phyloP scores from a whole-genome alignment of 2,329 filamentous ascomycete species.

The Verticillium klebahnii region DNA sequence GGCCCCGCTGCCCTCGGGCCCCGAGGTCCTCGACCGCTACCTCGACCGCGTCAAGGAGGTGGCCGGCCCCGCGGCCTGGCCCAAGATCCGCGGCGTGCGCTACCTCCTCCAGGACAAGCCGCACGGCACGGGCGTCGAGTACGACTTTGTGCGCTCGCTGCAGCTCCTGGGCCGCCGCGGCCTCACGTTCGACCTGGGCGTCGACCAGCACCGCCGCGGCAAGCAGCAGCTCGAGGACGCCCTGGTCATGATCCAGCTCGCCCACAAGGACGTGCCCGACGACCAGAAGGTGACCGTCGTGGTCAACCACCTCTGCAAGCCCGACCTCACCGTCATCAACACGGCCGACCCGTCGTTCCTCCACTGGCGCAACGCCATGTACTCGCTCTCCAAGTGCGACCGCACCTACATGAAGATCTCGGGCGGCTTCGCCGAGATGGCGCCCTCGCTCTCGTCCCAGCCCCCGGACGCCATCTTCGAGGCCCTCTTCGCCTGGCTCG shows the following conservation, averaged over 20 bases:
- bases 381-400: slow-evolving; percentile 58
- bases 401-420: slow-evolving; percentile 89
- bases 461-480: slow-evolving; percentile 55
- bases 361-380: slow-evolving; percentile 66
- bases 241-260: slow-evolving; percentile 63
- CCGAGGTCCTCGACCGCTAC: slow-evolving; percentile 58
- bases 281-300: slow-evolving; percentile 62
- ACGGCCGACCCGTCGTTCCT: slow-evolving; percentile 54
- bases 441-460: slow-evolving; percentile 44
- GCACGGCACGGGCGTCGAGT: slow-evolving; percentile 56
- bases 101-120: slow-evolving; percentile 80
- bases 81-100: slow-evolving; percentile 70
- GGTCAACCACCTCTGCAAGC: slow-evolving; percentile 87
- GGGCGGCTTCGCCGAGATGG: slow-evolving; percentile 74
- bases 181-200: slow-evolving; percentile 75
- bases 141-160: slow-evolving; percentile 60
- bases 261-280: slow-evolving; percentile 57
- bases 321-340: slow-evolving; percentile 64
- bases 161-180: slow-evolving; percentile 59
- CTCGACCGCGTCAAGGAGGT: slow-evolving; percentile 54
- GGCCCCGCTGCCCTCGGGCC: slow-evolving; percentile 73
- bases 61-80: slow-evolving; percentile 59
- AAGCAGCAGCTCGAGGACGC: slow-evolving; percentile 68
- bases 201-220: slow-evolving; percentile 76
- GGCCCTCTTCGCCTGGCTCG: slow-evolving; percentile 65